Base-by-base conservation (phyloP, 2,329 filamentous ascomycete genomes). In the Tolypocladium amazonense region DNA sequence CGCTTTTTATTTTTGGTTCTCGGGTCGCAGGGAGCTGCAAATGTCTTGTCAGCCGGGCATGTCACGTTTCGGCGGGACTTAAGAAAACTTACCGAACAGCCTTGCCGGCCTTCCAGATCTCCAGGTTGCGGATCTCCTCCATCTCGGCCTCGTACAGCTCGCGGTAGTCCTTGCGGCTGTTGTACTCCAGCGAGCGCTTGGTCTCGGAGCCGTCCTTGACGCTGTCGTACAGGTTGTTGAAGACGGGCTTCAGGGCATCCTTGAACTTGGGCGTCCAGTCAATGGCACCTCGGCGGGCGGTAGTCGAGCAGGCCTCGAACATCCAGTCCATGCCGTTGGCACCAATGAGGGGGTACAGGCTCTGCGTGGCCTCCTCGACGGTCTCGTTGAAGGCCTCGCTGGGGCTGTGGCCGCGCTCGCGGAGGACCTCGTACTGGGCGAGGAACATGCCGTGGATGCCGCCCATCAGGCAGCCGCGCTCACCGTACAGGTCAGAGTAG, bases 371-470 rank as follows among this genome's bases (percentile, higher is more conserved):
- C 86, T 99, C 94, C 86, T 99, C 94, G 68, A 99, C 94, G 68
- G 94, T 99, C 91, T 99, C 94, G 87, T 99, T 99, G 89, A 99
- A 99, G 68, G 94, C 94, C 83, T 99, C 94, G 71, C 89, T 93
- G 76, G 94, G 94, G 79, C 85, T 89, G 88, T 99, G 94, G 79
- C 94, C 94, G 70, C 90, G 89, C 88, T 99, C 94, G 74, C 94
- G 92, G 79, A 99, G 92, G 69, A 99, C 94, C 86, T 99, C 94
- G 86, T 99, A 99, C 84, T 99, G 94, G 64, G 94, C 94, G 69
- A 99, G 91, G 90, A 99, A 99, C 94, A 99, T 99, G 76, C 94
- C 94, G 86, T 99, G 94, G 80, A 99, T 99, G 79, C 94, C 94
- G 71, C 94, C 94, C 94, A 99, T 99, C 73, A 99, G 84, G 88